Evolutionary conservation across 768 basidiomycete genomes (phyloP).

Genomic region (Tylopilus sp.): DNA sequence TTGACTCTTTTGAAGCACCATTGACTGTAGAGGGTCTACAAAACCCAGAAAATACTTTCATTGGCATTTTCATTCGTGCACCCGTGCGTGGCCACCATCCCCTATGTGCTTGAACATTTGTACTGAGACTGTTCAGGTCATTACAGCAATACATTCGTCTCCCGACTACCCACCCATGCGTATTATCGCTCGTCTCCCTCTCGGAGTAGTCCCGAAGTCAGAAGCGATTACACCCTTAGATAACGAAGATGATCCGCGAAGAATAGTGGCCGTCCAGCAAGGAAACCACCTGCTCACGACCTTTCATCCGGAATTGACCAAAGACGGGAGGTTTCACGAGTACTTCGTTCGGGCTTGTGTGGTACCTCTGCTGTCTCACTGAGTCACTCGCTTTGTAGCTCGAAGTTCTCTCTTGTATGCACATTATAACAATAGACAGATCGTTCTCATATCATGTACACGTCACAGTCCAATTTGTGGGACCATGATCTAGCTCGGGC

Average conservation of each 20-base stretch:
- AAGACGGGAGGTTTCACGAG: conserved; percentile 86
- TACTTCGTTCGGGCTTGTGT: conserved; percentile 84
- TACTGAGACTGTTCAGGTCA: conserved; percentile 45
- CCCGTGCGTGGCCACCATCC: conserved; percentile 49
- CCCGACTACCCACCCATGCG: conserved; percentile 56
- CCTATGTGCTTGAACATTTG: not conserved
- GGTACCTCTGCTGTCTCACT: conserved; percentile 26
- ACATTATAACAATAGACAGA: not conserved
- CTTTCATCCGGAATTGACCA: conserved; percentile 92
- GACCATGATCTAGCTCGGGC: too few relatives aligned
- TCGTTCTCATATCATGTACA: not conserved
- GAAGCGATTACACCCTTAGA: conserved; percentile 35
- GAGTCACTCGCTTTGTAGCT: not conserved
- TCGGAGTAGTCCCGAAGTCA: conserved; percentile 42
- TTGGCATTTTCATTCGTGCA: conserved; percentile 91
- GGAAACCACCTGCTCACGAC: conserved; percentile 83
- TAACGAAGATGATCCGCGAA: conserved; percentile 52
- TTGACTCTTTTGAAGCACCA: conserved; percentile 88
- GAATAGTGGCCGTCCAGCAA: conserved; percentile 81
- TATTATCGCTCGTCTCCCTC: conserved; percentile 67
- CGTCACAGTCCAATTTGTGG: not conserved
- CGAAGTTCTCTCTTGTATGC: not conserved
- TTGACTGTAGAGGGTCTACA: conserved; percentile 62
- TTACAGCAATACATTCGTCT: conserved; percentile 47
- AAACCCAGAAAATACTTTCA: conserved; percentile 60